A percentile compares a stretch with the other conserved stretches of the same genome.
phyloP scores from a whole-genome alignment of 768 basidiomycete genomes.

The Suillus subluteus region DNA sequence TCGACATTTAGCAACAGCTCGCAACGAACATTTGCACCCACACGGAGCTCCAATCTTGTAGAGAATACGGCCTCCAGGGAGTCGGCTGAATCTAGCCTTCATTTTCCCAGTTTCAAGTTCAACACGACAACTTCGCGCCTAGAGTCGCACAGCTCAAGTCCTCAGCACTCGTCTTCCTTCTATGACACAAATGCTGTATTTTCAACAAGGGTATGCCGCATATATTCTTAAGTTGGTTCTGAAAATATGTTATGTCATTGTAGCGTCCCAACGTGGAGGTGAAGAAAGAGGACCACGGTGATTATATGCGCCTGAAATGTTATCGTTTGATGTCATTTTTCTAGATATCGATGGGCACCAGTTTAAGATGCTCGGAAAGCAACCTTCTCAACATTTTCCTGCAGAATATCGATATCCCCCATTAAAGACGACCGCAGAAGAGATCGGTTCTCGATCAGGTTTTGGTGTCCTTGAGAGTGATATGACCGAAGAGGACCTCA shows the following conservation, averaged over 20 bases:
- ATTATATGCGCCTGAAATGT: constrained; percentile 22
- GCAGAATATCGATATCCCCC: constrained; percentile 16
- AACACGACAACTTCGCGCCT: constrained; percentile 12
- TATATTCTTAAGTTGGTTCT: not conserved
- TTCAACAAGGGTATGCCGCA: constrained; percentile 15
- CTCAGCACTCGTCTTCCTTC: constrained; percentile 7
- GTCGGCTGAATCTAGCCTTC: constrained; percentile 13
- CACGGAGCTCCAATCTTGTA: constrained; percentile 13
- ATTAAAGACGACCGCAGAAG: constrained; percentile 14
- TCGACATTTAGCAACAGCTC: constrained; percentile 11
- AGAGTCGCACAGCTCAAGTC: constrained; percentile 20
- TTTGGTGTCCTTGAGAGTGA: constrained; percentile 2
- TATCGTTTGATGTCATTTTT: not conserved
- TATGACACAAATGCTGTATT: constrained; percentile 12
- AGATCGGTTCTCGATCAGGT: not conserved
- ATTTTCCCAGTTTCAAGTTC: constrained; percentile 15
- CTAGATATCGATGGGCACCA: constrained; percentile 18
- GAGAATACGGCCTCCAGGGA: constrained; percentile 13
- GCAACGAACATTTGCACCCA: constrained; percentile 18
- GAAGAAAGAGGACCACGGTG: constrained; percentile 24
- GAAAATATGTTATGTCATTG: not conserved
- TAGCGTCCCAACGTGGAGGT: constrained; percentile 1
- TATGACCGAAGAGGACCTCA: not conserved
- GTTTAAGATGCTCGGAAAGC: constrained; percentile 4
- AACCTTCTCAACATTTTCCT: constrained; percentile 7